Base-by-base conservation (phyloP, 768 basidiomycete genomes). In the Kwoniella sp. region DNA sequence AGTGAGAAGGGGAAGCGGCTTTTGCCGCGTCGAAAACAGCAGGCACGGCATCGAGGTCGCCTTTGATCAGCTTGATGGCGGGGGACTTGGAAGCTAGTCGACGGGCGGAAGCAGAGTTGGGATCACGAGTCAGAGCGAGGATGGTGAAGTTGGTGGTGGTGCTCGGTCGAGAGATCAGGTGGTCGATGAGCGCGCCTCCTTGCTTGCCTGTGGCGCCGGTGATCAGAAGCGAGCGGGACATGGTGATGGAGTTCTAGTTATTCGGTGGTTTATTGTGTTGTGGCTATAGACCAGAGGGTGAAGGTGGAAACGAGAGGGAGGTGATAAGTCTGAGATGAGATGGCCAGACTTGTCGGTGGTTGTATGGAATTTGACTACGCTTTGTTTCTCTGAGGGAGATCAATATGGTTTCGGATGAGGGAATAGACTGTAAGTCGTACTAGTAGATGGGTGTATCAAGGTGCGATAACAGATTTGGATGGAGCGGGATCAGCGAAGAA, bases 141-240 rank as follows among this genome's bases (percentile, higher is more conserved):
- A 65, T 52, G 38, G 47, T 60, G 31, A 48, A 60, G 5, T 51
- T 23, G 30, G 30, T 38, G 0, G 58, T 1, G 20, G 57, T 9
- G 29, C 28, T 17, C 4, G 58, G 48, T 13, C 12, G 11, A 7
- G 58, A 52, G 17, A 60, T 51, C 30, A 60, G 48, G 20, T 45
- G 17, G 22, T 60, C 20, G 31, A 60, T 60, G 8, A 60, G n/a
- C 2, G 48, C 47, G 12, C 58, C 58, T 2, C 58, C 58, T 60
- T 60, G 58, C 52, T 60, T 60, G 37, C 58, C 58, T 34, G 58
- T 60, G 17, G 58, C 58, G n/a, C 58, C 58, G 17, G 58, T 60
- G 50, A 60, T 50, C 20, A 60, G 48, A 31, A 60, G 50, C 1
- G 58, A 23, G 22, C 48, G 58, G 29, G 58, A 60, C 58, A 60